Evolutionary conservation across 768 basidiomycete genomes (phyloP), one percentile per base, ranked within the genome.

Genomic region (Calocybe indica): DNA sequence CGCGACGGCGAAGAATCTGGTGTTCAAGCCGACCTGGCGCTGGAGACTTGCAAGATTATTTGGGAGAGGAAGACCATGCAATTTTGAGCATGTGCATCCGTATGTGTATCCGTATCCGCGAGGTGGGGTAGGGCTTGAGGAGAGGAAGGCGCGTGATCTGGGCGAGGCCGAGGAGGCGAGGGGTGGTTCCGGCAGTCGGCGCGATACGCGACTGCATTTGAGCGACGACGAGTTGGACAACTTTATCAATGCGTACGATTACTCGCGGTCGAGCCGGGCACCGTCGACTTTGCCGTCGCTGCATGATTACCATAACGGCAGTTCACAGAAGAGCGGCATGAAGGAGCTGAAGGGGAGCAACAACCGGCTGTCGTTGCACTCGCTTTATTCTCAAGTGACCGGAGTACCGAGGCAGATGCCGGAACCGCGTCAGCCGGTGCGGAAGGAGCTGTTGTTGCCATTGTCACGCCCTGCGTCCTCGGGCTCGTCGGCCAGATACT

Each of bases 401-500:
- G 86, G 88, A 13, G 58, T 70, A 33, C 79, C 79, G 52, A 74
- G 77, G 31, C 69, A 68, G 28, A 76, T 70, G 37, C 82, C 88
- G 5, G 83, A 88, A 56, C 79, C 85, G n/a, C 75, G 86, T n/a
- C 77, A 83, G 62, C 85, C 87, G 13, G 72, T 87, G 53, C 76
- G 74, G 65, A 64, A 58, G 43, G 74, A 76, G 50, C 67, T 77
- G 45, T 75, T 77, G 58, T 82, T 79, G 13, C 61, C 64, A 29
- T 73, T 72, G 42, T 76, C 74, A 32, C 54, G 64, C 42, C 74
- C 70, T 34, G 70, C 67, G 14, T 53, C 53, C 52, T 61, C 62
- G 57, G 57, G 54, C 55, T 41, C 40, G 12, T 15, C 22, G 12
- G 40, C 42, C 29, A 43, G 22, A 13, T 8, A 13, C 8, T 22